Conservation (phyloP, 345 rosid species). For the Psidium guajava region DNA sequence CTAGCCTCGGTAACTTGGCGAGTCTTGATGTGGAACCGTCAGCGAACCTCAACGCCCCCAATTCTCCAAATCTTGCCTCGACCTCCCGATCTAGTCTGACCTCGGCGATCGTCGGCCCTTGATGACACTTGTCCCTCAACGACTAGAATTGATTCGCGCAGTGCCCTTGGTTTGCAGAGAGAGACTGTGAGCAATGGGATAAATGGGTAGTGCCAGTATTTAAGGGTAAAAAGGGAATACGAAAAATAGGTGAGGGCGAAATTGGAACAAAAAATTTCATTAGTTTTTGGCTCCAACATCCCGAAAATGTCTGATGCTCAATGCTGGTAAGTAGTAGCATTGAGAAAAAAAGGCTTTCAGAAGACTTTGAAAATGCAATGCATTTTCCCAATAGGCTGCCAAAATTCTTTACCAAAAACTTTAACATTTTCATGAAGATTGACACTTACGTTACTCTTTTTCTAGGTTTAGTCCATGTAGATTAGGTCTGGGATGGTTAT, state of each 20-base stretch:
- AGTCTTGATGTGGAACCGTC: background rate
- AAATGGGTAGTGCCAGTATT: background rate
- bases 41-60: background rate
- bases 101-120: background rate
- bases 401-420: background rate
- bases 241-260: background rate
- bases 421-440: background rate
- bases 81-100: background rate
- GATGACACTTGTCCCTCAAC: background rate
- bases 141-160: background rate
- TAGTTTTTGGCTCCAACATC: background rate
- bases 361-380: background rate
- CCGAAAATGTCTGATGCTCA: background rate
- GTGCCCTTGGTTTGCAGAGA: background rate
- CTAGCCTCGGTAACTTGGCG: background rate
- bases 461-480: background rate
- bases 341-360: background rate
- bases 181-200: background rate
- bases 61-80: no score
- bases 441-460: background rate
- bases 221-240: background rate
- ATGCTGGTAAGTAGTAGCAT: background rate
- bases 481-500: background rate
- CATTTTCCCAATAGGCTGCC: background rate
- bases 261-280: background rate